phyloP scores from a whole-genome alignment of 2,329 filamentous ascomycete genomes.

The Verticillium longisporum region DNA sequence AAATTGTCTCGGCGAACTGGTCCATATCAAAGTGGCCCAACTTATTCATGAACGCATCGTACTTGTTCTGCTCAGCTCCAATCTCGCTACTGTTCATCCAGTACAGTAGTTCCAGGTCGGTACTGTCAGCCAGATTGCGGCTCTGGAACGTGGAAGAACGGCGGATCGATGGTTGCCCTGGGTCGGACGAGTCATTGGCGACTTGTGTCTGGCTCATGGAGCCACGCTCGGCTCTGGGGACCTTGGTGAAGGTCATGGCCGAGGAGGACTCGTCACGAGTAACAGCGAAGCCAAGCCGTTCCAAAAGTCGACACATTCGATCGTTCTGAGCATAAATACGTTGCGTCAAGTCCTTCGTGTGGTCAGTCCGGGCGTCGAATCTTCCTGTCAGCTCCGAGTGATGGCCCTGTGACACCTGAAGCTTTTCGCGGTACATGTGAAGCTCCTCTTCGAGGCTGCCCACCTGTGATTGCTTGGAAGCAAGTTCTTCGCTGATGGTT shows the following conservation, averaged over 20 bases:
- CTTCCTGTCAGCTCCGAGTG: constrained; percentile 45
- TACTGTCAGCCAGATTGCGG: constrained; percentile 51
- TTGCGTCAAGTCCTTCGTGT: constrained; percentile 78
- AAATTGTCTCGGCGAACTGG: constrained; percentile 74
- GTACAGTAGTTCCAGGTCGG: constrained; percentile 67
- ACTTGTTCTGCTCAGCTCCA: constrained; percentile 65
- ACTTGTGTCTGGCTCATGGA: constrained; percentile 38
- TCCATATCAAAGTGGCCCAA: constrained; percentile 79
- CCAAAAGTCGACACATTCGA: constrained; percentile 73
- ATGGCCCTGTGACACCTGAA: constrained; percentile 46
- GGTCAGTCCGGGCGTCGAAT: constrained; percentile 63
- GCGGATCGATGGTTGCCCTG: constrained; percentile 37
- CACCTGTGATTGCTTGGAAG: constrained; percentile 67
- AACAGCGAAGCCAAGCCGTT: constrained; percentile 79
- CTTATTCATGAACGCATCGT: constrained; percentile 64
- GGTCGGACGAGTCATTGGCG: constrained; percentile 51
- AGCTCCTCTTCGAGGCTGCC: constrained; percentile 73
- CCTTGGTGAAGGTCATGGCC: constrained; percentile 68
- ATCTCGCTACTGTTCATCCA: constrained; percentile 70
- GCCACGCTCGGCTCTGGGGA: constrained; percentile 53
- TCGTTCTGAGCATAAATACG: constrained; percentile 79
- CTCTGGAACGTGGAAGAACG: constrained; percentile 45
- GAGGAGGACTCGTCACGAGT: constrained; percentile 63
- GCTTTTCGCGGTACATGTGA: constrained; percentile 58
- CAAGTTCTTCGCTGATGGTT: constrained; percentile 62